phyloP scores from a whole-genome alignment of 176 grass and related monocot genomes.

The Lolium rigidum region DNA sequence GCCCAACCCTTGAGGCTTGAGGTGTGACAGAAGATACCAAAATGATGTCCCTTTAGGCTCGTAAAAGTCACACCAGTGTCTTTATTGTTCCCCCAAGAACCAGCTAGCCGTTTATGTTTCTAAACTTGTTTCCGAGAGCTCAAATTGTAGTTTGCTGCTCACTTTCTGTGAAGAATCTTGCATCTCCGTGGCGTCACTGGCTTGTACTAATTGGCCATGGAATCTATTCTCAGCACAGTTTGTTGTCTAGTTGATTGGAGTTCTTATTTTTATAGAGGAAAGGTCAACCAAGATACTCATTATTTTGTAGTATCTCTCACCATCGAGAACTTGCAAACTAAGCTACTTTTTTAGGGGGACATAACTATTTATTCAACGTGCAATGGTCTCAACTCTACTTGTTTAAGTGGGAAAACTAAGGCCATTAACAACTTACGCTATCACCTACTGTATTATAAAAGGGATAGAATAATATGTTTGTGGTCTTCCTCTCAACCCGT shows the following conservation, averaged over 20 bases:
- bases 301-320: conserved; percentile 21
- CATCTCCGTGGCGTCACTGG: conserved; percentile 47
- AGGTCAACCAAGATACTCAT: conserved; percentile 54
- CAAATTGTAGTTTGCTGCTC: conserved; percentile 46
- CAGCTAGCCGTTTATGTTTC: conserved; percentile 42
- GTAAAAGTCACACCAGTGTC: conserved; percentile 42
- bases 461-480: conserved; percentile 19
- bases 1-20: conserved; percentile 24
- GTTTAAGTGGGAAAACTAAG: not conserved
- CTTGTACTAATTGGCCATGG: conserved; percentile 36
- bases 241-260: conserved; percentile 8
- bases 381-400: conserved; percentile 26
- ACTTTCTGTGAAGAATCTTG: conserved; percentile 56
- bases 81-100: conserved; percentile 30
- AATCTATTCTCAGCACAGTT: conserved; percentile 39
- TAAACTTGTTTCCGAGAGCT: conserved; percentile 36
- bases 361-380: conserved; percentile 30
- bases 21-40: conserved; percentile 24
- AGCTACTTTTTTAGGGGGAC: not conserved
- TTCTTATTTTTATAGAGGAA: conserved; percentile 50
- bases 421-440: not conserved
- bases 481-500: conserved; percentile 23
- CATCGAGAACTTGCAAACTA: conserved; percentile 23
- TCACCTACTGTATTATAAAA: not conserved
- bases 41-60: conserved; percentile 47